Evolutionary conservation across 2,329 filamentous ascomycete genomes (phyloP), one percentile per base, ranked within the genome.

Genomic region (Verticillium dahliae): DNA sequence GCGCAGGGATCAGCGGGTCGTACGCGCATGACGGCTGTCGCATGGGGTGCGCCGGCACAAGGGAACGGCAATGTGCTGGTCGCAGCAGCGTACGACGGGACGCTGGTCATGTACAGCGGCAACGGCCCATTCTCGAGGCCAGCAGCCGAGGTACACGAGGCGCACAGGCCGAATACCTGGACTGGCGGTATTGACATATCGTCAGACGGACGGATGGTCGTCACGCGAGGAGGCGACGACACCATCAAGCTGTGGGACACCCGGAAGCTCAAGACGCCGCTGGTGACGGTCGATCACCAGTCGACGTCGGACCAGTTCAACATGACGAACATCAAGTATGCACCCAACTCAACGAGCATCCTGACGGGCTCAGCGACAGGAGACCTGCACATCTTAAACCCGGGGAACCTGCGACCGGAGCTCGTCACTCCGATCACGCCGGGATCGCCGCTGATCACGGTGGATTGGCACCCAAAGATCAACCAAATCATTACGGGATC

Each of bases 401-500:
- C 95, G 1, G 95, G 92, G 45, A 98, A 96, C 58, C 81, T 99
- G 61, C 88, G 85, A 62, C 83, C 93, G 1, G 93, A 97, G 72
- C 85, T 92, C 35, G 87, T 94, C 61, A 96, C 94, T 2, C 89
- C 91, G 3, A 86, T 99, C n/a, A 97, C 94, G 0, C 89, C 92
- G 0, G 90, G 89, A 14, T 90, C 88, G 6, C 85, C 94, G 1
- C 78, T 99, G 9, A 90, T 98, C 64, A 87, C 88, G 2, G 91
- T 96, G 33, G 81, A 90, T 65, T 99, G 95, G 95, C 94, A 99
- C 70, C 83, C 90, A 22, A 96, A 92, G 74, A 86, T 99, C 71
- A 98, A 99, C 73, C 95, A 99, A 72, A 97, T 99, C 69, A 76
- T 98, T 65, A 96, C 94, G 9, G 94, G 93, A 62, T 97, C 94